A percentile compares a stretch with the other conserved stretches of the same genome.
Evolutionary conservation across 192 early-diverging fungal species (phyloP).

Genomic region (Coemansia sp.): DNA sequence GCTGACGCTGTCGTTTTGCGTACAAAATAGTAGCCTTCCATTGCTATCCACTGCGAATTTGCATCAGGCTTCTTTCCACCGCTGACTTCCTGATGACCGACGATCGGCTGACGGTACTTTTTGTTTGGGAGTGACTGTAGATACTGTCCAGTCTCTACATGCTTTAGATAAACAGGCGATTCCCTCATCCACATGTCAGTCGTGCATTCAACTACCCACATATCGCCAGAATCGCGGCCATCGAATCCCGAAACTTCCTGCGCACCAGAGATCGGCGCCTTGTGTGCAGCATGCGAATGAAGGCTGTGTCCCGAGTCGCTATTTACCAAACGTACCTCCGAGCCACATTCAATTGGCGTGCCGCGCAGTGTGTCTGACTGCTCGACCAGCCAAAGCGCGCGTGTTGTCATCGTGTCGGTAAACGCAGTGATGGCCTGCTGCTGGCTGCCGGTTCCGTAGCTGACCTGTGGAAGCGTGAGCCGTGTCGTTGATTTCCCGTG

Average conservation of each 20-base stretch:
- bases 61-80: slow-evolving; percentile 32
- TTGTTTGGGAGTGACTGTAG: slow-evolving; percentile 36
- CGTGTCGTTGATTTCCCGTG: slow-evolving; percentile 29
- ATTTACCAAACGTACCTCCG: slow-evolving; percentile 31
- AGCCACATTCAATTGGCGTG: slow-evolving; percentile 19
- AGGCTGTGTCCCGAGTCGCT: slow-evolving; percentile 41
- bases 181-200: slow-evolving; percentile 27
- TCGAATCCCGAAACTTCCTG: slow-evolving; percentile 53
- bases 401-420: slow-evolving; percentile 17
- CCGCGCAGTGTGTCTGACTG: slow-evolving; percentile 10
- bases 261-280: slow-evolving; percentile 41
- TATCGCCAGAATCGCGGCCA: slow-evolving; percentile 41
- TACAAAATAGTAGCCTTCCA: slow-evolving; percentile 40
- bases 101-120: slow-evolving; percentile 46
- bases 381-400: slow-evolving; percentile 35
- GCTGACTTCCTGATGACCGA: slow-evolving; percentile 48
- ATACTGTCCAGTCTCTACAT: slow-evolving; percentile 36
- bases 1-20: background rate
- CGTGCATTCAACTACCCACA: slow-evolving; percentile 45
- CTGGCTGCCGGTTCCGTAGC: slow-evolving; percentile 52
- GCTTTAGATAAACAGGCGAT: slow-evolving; percentile 25
- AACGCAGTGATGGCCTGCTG: slow-evolving; percentile 47
- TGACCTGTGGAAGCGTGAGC: slow-evolving; percentile 48
- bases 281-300: slow-evolving; percentile 43
- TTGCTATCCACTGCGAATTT: slow-evolving; percentile 46